Percentiles rank a stretch among this genome's conserved stretches.
phyloP scores from a whole-genome alignment of 345 rosid species.

The Angophora floribunda region DNA sequence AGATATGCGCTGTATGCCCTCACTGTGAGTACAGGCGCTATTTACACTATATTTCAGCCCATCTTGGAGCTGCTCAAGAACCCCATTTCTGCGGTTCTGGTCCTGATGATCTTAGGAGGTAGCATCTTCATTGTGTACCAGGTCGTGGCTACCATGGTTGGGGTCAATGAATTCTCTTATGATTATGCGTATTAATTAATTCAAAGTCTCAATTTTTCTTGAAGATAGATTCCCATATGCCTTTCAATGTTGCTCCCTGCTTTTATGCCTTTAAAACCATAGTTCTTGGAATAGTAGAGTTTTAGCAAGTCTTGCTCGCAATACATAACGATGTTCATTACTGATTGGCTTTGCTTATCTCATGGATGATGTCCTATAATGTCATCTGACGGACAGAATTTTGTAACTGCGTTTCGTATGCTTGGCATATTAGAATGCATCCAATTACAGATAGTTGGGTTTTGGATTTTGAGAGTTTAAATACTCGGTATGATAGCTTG shows the following conservation, averaged over 20 bases:
- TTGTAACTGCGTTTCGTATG: not conserved
- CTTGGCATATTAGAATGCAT: not conserved
- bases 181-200: slow-evolving; percentile 35
- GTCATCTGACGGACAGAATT: not conserved
- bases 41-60: slow-evolving; percentile 54
- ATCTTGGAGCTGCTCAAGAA: slow-evolving; percentile 71
- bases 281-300: not conserved
- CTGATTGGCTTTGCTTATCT: not conserved
- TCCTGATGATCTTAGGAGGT: slow-evolving; percentile 57
- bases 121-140: slow-evolving; percentile 56
- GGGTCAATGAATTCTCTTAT: slow-evolving; percentile 65
- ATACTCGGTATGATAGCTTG: not conserved
- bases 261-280: not conserved
- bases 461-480: not conserved
- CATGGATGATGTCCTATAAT: not conserved
- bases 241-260: not conserved
- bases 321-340: not conserved
- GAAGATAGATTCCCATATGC: not conserved
- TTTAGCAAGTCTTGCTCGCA: not conserved
- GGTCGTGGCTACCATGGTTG: slow-evolving; percentile 79
- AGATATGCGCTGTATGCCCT: slow-evolving; percentile 90
- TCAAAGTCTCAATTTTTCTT: not conserved
- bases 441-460: not conserved
- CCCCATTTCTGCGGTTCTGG: slow-evolving; percentile 71
- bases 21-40: slow-evolving; percentile 86